Evolutionary conservation across 495 filamentous ascomycete species (phyloP).

Genomic region (Penicillium paradoxum): DNA sequence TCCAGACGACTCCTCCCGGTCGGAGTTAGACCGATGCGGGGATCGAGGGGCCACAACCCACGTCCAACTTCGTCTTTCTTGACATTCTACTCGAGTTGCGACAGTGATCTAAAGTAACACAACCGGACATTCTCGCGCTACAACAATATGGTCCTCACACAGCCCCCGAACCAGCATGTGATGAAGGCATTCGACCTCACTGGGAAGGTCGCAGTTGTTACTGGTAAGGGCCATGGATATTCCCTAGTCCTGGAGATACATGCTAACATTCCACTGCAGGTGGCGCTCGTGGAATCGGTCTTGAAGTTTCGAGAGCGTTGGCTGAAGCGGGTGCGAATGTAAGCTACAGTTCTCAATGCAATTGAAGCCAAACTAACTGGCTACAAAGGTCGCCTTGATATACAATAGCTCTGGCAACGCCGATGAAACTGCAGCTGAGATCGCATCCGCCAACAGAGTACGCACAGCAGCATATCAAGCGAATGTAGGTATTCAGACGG

Average conservation of each 20-base stretch:
- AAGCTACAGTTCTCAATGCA: not conserved
- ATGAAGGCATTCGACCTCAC: slow-evolving; percentile 32
- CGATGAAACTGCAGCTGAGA: slow-evolving; percentile 57
- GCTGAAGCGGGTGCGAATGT: slow-evolving; percentile 76
- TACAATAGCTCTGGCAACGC: slow-evolving; percentile 74
- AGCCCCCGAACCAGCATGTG: slow-evolving; percentile 35
- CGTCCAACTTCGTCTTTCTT: not conserved
- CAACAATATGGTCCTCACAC: slow-evolving; percentile 36
- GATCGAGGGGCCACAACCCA: not conserved
- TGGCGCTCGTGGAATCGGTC: slow-evolving; percentile 73
- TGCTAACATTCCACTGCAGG: slow-evolving; percentile 34
- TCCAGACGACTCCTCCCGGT: not conserved
- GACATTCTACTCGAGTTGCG: not conserved
- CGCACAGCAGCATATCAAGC: slow-evolving; percentile 61
- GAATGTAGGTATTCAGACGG: slow-evolving; percentile 52
- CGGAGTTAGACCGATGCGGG: slow-evolving; percentile 10
- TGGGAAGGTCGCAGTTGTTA: slow-evolving; percentile 34
- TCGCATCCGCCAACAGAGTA: slow-evolving; percentile 68
- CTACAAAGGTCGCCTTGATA: slow-evolving; percentile 53
- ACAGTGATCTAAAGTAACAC: not conserved
- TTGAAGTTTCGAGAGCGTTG: slow-evolving; percentile 62
- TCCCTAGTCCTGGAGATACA: not conserved
- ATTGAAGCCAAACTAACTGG: not conserved
- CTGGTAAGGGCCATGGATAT: slow-evolving; percentile 21
- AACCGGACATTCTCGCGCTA: not conserved